Conservation (phyloP, 345 rosid species). For the Barbarea vulgaris region DNA sequence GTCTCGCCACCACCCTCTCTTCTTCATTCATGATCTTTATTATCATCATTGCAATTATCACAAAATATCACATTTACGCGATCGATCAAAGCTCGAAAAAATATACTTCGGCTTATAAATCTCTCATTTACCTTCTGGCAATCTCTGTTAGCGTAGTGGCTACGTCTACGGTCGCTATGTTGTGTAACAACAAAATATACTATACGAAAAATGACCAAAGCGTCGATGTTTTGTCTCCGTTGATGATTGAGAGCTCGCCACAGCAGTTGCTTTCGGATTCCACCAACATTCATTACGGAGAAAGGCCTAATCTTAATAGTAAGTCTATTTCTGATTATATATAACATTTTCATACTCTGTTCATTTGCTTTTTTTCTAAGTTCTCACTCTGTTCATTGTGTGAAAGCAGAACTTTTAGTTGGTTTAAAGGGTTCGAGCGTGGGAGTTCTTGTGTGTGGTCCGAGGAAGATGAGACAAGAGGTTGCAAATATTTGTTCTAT, state of each 20-base stretch:
- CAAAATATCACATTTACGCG: constrained; percentile 58
- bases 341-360: constrained; percentile 35
- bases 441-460: constrained; percentile 79
- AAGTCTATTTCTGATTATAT: constrained; percentile 32
- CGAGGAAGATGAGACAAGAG: constrained; percentile 68
- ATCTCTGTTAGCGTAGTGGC: constrained; percentile 50
- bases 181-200: constrained; percentile 62
- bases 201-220: constrained; percentile 42
- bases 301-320: constrained; percentile 74
- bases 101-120: constrained; percentile 37
- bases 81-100: constrained; percentile 43
- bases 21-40: constrained; percentile 70
- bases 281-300: constrained; percentile 59
- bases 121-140: constrained; percentile 46
- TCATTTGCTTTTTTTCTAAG: too few species aligned
- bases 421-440: constrained; percentile 56
- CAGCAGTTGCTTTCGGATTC: constrained; percentile 49
- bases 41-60: constrained; percentile 56
- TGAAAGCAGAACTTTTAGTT: constrained; percentile 50
- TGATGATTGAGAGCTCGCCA: constrained; percentile 68
- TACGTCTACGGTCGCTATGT: constrained; percentile 53
- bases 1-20: constrained; percentile 67
- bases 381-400: background rate
- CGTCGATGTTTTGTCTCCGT: constrained; percentile 37
- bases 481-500: constrained; percentile 67